Conservation (phyloP, 352 stramenopile species). For the Pythium volutum region DNA sequence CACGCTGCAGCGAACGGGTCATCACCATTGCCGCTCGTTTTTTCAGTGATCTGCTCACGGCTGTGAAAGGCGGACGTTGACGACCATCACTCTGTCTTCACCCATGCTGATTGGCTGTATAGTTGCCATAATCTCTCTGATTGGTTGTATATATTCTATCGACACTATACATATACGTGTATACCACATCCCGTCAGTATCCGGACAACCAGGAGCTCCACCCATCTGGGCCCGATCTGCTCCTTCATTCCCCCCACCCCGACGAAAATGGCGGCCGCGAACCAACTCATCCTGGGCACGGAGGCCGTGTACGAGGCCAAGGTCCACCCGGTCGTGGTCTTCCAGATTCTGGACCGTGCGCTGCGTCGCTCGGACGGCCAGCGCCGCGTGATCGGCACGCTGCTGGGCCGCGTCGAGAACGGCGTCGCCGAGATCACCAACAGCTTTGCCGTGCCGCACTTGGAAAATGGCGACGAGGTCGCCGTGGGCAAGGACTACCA, state of each 20-base stretch:
- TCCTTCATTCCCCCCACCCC: neutral
- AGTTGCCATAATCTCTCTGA: neutral
- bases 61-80: neutral
- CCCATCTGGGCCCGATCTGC: slow-evolving; percentile 1
- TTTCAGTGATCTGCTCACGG: neutral
- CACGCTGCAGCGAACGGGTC: slow-evolving; percentile 3
- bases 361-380: slow-evolving; percentile 92
- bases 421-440: slow-evolving; percentile 92
- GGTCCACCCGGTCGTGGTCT: slow-evolving; percentile 95
- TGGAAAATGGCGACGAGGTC: slow-evolving; percentile 95
- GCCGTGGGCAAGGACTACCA: slow-evolving; percentile 98
- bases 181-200: slow-evolving; percentile 9
- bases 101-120: slow-evolving; percentile 19
- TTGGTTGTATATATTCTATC: slow-evolving; percentile 26
- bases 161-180: neutral
- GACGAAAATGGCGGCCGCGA: slow-evolving; percentile 37
- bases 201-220: slow-evolving; percentile 23
- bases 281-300: slow-evolving; percentile 65
- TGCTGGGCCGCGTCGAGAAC: slow-evolving; percentile 90
- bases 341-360: slow-evolving; percentile 97
- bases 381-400: slow-evolving; percentile 95
- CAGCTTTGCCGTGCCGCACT: slow-evolving; percentile 96
- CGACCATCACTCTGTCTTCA: slow-evolving; percentile 13
- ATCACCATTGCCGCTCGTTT: slow-evolving; percentile 11
- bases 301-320: slow-evolving; percentile 82